phyloP scores from a whole-genome alignment of 768 basidiomycete genomes.

The Lactarius trivialis region DNA sequence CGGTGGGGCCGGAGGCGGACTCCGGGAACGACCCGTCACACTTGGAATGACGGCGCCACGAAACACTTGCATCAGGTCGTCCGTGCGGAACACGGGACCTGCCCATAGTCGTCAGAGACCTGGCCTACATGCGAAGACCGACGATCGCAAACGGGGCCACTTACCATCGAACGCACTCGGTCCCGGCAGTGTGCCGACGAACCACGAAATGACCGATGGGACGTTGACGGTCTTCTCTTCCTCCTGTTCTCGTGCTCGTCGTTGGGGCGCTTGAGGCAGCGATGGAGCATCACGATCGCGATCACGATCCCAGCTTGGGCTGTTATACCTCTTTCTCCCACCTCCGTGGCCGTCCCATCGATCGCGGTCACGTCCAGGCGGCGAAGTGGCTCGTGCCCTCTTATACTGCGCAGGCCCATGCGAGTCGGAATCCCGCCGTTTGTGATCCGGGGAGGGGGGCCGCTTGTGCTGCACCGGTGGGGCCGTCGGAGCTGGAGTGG shows the following conservation, averaged over 20 bases:
- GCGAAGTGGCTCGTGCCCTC: conserved; percentile 41
- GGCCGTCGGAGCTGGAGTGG: conserved; percentile 32
- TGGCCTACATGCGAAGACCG: conserved; percentile 10
- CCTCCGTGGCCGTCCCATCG: conserved; percentile 34
- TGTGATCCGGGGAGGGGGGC: conserved; percentile 32
- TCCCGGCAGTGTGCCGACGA: conserved; percentile 73
- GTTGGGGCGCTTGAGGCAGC: conserved; percentile 29
- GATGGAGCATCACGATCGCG: conserved; percentile 38
- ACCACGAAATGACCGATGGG: conserved; percentile 64
- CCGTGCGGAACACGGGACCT: conserved; percentile 88
- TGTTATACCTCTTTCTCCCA: conserved; percentile 36
- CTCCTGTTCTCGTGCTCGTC: conserved; percentile 35
- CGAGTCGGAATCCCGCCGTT: conserved; percentile 39
- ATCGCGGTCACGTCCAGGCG: conserved; percentile 45
- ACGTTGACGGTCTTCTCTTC: conserved; percentile 41
- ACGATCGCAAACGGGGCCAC: conserved; percentile 27
- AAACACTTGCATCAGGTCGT: conserved; percentile 84
- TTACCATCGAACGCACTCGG: conserved; percentile 77
- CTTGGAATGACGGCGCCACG: conserved; percentile 76
- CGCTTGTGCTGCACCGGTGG: conserved; percentile 29
- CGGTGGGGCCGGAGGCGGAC: conserved; percentile 44
- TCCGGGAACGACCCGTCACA: conserved; percentile 40
- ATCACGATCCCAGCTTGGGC: conserved; percentile 41
- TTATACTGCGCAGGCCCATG: conserved; percentile 37
- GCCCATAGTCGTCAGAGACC: conserved; percentile 16